These are phyloP conservation scores for Coemansia sp. DNA, from an alignment of 192 early-diverging fungal species.

Conservation along the genomic window DNA sequence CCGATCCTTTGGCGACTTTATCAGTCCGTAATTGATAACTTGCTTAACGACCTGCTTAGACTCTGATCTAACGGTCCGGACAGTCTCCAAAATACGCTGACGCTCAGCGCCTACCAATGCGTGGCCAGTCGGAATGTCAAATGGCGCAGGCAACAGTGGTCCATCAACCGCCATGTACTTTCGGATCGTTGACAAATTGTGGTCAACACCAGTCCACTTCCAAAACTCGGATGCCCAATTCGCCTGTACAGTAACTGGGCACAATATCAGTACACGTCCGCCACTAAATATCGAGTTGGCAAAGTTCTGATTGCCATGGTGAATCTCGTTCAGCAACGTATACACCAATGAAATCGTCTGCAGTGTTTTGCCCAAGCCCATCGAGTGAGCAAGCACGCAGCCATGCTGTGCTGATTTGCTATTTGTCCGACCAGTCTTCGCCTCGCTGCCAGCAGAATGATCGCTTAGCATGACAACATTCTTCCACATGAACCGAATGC, in stretches of 20 bases:
- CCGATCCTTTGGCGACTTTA: constrained; percentile 8
- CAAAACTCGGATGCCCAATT: constrained; percentile 77
- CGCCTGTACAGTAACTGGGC: constrained; percentile 63
- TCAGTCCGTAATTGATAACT: constrained; percentile 51
- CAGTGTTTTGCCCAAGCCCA: constrained; percentile 86
- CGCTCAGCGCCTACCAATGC: background rate
- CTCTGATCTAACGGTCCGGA: constrained; percentile 8
- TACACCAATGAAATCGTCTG: constrained; percentile 72
- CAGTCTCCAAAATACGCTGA: constrained; percentile 1
- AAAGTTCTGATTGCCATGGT: constrained; percentile 44
- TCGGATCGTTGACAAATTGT: background rate
- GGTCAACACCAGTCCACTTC: constrained; percentile 57
- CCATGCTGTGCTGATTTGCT: constrained; percentile 47
- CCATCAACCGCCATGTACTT: constrained; percentile 13
- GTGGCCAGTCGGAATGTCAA: background rate
- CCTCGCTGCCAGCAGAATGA: background rate
- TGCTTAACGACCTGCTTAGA: constrained; percentile 31
- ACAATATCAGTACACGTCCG: constrained; percentile 67
- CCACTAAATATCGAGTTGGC: constrained; percentile 56
- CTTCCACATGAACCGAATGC: constrained; percentile 77
- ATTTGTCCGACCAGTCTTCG: background rate
- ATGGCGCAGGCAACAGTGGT: constrained; percentile 17
- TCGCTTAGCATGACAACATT: constrained; percentile 67
- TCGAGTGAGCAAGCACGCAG: constrained; percentile 78
- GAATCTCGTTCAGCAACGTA: constrained; percentile 65